Conservation (phyloP, 208 protist genomes). For the Crithidia brevicula region DNA sequence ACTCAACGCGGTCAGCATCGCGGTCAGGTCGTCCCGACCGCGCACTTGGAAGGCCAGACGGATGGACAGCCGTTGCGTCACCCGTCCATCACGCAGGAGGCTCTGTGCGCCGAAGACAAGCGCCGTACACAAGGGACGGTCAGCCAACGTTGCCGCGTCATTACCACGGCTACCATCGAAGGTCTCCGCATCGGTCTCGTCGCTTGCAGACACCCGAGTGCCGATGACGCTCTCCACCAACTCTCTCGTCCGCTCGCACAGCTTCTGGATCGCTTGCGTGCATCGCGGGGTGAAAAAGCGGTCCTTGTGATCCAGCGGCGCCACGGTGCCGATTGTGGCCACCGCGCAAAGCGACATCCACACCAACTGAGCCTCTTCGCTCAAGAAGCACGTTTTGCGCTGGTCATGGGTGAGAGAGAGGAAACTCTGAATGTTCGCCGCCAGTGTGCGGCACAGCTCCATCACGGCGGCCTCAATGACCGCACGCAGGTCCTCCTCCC, state of each 20-base stretch:
- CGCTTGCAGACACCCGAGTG: not conserved
- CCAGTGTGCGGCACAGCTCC: slow-evolving; percentile 41
- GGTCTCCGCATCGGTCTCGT: not conserved
- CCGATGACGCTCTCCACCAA: slow-evolving; percentile 12
- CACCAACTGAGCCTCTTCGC: slow-evolving; percentile 47
- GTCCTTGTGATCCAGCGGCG: slow-evolving; percentile 41
- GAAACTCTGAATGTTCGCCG: slow-evolving; percentile 36
- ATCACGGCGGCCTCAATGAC: slow-evolving; percentile 38
- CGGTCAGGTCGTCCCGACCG: slow-evolving; percentile 46
- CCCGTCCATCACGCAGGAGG: slow-evolving; percentile 32
- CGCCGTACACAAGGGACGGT: slow-evolving; percentile 27
- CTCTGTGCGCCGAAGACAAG: slow-evolving; percentile 31
- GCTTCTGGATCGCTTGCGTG: slow-evolving; percentile 14
- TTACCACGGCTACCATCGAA: too few species aligned
- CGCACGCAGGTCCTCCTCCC: slow-evolving; percentile 62
- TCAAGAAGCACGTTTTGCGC: slow-evolving; percentile 24
- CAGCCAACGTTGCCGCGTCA: not conserved
- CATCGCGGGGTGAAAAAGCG: slow-evolving; percentile 52
- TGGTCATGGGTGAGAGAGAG: slow-evolving; percentile 28
- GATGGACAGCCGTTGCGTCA: slow-evolving; percentile 39
- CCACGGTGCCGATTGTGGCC: slow-evolving; percentile 39
- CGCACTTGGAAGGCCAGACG: slow-evolving; percentile 49
- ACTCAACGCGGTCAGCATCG: slow-evolving; percentile 33
- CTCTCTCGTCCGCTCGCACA: slow-evolving; percentile 9
- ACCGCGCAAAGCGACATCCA: slow-evolving; percentile 55